Evolutionary conservation across 1,284 basidiomycete genomes (phyloP).

Genomic region (Ustilago esculenta): DNA sequence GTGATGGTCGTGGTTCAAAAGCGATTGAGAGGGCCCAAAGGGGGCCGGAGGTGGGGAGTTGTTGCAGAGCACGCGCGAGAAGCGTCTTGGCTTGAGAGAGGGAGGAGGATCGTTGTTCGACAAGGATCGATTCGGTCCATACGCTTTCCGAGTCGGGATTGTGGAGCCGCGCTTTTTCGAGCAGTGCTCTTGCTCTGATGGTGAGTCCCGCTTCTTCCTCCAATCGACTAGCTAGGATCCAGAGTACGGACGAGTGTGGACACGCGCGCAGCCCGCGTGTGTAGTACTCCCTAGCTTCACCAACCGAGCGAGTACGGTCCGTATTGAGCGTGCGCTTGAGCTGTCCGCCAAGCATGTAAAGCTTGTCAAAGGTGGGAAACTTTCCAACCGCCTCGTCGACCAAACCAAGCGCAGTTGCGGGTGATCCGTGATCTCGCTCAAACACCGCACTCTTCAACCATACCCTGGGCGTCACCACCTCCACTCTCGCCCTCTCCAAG

Average conservation of each 20-base stretch:
- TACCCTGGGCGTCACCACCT: constrained; percentile 89
- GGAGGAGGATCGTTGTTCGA: constrained; percentile 86
- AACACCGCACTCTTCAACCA: constrained; percentile 99
- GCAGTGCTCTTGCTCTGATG: constrained; percentile 89
- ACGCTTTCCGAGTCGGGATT: constrained; percentile 84
- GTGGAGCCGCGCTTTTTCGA: constrained; percentile 87
- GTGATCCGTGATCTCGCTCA: constrained; percentile 84
- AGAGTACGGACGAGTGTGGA: constrained; percentile 82
- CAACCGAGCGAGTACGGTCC: not conserved
- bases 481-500: constrained; percentile 83
- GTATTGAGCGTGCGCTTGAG: constrained; percentile 75
- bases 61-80: constrained; percentile 82
- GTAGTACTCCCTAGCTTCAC: constrained; percentile 48
- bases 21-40: constrained; percentile 92
- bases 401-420: constrained; percentile 78
- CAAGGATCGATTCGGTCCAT: constrained; percentile 88
- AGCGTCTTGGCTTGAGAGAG: constrained; percentile 82
- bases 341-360: constrained; percentile 97
- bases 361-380: constrained; percentile 86
- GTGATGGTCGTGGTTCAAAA: constrained; percentile 84
- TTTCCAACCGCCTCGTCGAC: constrained; percentile 79
- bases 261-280: constrained; percentile 82
- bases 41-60: constrained; percentile 85
- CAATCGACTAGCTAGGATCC: constrained; percentile 85
- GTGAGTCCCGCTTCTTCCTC: constrained; percentile 87